phyloP scores from a whole-genome alignment of 192 early-diverging fungal genomes.

The Coemansia sp. region DNA sequence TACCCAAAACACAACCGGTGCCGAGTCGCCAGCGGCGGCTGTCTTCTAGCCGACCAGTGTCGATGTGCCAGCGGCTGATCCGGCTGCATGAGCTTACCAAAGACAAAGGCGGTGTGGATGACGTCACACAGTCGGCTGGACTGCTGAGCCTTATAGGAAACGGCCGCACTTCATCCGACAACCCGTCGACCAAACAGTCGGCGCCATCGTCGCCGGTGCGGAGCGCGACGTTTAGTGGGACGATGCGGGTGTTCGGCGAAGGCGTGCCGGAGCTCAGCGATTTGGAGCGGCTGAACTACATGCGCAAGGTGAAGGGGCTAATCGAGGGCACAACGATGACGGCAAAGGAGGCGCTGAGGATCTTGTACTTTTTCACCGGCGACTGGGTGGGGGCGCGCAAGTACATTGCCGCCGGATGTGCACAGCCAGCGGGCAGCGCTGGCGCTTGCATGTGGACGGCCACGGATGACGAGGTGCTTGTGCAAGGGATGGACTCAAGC shows the following conservation, averaged over 20 bases:
- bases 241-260: conserved; percentile 53
- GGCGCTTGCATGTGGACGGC: conserved; percentile 34
- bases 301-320: conserved; percentile 51
- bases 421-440: conserved; percentile 2
- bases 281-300: conserved; percentile 32
- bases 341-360: conserved; percentile 32
- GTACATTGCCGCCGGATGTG: conserved; percentile 24
- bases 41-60: conserved; percentile 19
- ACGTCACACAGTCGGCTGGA: conserved; percentile 6
- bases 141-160: conserved; percentile 17
- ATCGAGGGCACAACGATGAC: conserved; percentile 31
- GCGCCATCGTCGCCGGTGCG: conserved; percentile 32
- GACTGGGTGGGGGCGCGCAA: conserved; percentile 50
- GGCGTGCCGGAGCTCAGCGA: conserved; percentile 33
- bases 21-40: conserved; percentile 29
- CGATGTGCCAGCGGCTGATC: conserved; percentile 46
- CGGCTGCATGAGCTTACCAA: conserved; percentile 24
- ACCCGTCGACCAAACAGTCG: conserved; percentile 4
- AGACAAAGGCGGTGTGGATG: conserved; percentile 6
- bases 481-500: conserved; percentile 19
- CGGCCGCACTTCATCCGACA: not conserved
- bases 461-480: conserved; percentile 31
- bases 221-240: conserved; percentile 42
- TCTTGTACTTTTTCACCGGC: conserved; percentile 48
- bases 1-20: conserved; percentile 14